Evolutionary conservation across 108 stramenopile species (phyloP).

Genomic region (Skeletonema marinoi): DNA sequence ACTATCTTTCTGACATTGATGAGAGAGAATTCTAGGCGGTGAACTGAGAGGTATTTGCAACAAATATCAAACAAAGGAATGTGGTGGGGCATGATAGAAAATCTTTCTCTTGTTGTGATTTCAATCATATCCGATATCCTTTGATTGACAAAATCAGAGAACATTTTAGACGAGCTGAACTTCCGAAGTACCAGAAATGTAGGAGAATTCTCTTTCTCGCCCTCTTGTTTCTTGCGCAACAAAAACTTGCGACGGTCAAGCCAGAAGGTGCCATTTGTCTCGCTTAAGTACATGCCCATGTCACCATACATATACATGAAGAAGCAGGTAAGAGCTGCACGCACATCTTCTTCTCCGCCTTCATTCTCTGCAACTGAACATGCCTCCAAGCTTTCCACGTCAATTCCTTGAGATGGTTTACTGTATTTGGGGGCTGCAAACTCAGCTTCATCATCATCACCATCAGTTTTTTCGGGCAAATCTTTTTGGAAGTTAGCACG

Average conservation of each 20-base stretch:
- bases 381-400: constrained; percentile 65
- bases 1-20: constrained; percentile 68
- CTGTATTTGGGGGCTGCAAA: constrained; percentile 17
- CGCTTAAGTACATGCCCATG: constrained; percentile 65
- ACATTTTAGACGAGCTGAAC: constrained; percentile 78
- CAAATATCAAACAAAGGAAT: constrained; percentile 76
- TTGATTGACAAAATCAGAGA: constrained; percentile 71
- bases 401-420: constrained; percentile 19
- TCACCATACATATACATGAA: constrained; percentile 80
- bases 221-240: constrained; percentile 69
- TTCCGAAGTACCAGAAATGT: constrained; percentile 74
- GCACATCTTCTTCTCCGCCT: constrained; percentile 71
- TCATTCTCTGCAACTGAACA: constrained; percentile 65
- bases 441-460: background rate
- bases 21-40: constrained; percentile 70
- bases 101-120: constrained; percentile 34
- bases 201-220: constrained; percentile 71
- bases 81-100: constrained; percentile 55
- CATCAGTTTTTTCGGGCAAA: background rate
- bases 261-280: constrained; percentile 48
- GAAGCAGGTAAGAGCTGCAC: constrained; percentile 78
- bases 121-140: constrained; percentile 73
- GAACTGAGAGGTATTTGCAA: constrained; percentile 60
- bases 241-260: constrained; percentile 75
- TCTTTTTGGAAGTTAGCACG: constrained; percentile 11